Conservation (phyloP, 148 eudicot species). For the Vaccinium myrtillus region DNA sequence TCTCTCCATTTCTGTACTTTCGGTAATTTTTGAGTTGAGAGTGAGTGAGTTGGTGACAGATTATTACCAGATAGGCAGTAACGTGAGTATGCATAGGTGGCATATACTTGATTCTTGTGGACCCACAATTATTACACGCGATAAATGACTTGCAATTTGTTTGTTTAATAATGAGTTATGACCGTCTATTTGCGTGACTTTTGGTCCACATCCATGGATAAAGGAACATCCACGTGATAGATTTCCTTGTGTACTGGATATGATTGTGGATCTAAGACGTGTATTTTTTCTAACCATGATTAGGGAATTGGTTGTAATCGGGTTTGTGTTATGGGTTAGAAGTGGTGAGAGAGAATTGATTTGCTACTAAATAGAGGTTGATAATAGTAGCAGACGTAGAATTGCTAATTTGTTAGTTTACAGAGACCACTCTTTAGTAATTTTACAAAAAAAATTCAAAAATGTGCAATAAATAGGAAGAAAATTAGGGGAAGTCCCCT, state of each 20-base stretch:
- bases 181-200: neutral
- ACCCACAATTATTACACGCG: neutral
- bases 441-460: no score
- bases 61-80: neutral
- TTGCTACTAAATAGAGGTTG: no score
- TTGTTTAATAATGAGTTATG: neutral
- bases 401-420: no score
- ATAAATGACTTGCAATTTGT: neutral
- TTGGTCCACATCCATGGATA: neutral
- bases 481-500: no score
- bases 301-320: neutral
- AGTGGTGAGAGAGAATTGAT: no score
- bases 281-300: neutral
- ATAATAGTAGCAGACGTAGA: no score
- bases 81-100: neutral
- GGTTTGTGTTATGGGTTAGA: no score
- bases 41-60: neutral
- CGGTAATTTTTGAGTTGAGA: neutral
- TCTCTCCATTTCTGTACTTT: neutral
- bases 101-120: neutral
- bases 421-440: no score
- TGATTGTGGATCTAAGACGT: neutral
- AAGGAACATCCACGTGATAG: neutral
- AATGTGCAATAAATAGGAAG: no score
- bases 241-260: neutral